Evolutionary conservation across 371 early-diverging fungal genomes (phyloP), one percentile per base, ranked within the genome.

Genomic region (Smittium mucronatum): DNA sequence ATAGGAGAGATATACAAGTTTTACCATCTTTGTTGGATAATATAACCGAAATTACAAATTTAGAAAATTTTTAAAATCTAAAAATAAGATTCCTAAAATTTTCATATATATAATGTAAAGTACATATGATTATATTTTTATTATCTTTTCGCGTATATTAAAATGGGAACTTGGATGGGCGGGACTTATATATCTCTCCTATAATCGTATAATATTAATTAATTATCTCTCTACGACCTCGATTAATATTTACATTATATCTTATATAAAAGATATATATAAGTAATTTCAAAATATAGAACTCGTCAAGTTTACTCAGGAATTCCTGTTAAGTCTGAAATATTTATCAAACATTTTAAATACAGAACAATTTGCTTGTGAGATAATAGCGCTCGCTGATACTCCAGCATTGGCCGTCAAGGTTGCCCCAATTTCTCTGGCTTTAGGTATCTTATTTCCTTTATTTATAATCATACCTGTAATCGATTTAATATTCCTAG

Each of bases 371-470:
- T 59, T 59, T 59, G n/a, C 59, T 59, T 59, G 59, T n/a, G 64
- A 28, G 2, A 64, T 17, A 31, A 64, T 36, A 21, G 16, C 64
- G 36, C 33, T 26, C 2, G 2, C 2, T 8, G 25, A 5, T 5
- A 31, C 64, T 21, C 64, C 64, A 28, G 64, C 16, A 8, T 64
- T 8, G 25, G 64, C 8, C 31, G 64, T 33, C 33, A 64, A 31
- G 8, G 30, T 64, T 2, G 64, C 16, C 2, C 64, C 64, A 34
- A 64, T 15, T 64, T 17, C 64, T 33, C 64, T 64, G 64, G 64
- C 28, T 33, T 64, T 64, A 21, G 64, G 64, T 28, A 25, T 31
- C 2, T 15, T 11, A 2, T 31, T 36, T 5, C 15, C 32, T 2
- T 64, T 33, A 16, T 16, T 16, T 28, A 64, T 31, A 29, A 2